phyloP scores from a whole-genome alignment of 768 basidiomycete species.

The Sarcodon aspratus region DNA sequence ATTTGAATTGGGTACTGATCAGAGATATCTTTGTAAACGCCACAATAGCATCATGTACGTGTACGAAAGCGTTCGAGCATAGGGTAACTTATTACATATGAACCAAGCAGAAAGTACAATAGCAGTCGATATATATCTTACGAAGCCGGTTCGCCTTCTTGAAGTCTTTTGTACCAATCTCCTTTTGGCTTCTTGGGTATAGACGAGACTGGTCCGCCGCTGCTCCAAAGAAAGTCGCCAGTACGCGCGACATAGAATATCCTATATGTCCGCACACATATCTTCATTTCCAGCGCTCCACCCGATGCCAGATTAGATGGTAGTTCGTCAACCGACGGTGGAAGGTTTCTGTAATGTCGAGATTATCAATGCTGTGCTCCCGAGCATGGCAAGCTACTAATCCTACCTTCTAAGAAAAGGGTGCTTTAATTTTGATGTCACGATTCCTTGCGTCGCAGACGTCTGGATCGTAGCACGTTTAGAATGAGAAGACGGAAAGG shows the following conservation, averaged over 20 bases:
- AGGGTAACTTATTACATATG: too few species aligned
- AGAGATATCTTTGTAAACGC: too few species aligned
- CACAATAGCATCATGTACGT: too few species aligned
- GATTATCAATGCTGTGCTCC: too few species aligned
- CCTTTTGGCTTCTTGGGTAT: background rate
- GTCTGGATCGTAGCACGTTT: constrained; percentile 25
- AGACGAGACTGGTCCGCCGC: constrained; percentile 3
- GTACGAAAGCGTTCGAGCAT: too few species aligned
- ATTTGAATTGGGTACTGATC: background rate
- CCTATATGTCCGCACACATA: constrained; percentile 76
- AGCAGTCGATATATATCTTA: too few species aligned
- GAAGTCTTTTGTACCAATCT: background rate
- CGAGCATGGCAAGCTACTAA: constrained; percentile 7
- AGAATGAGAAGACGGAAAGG: background rate
- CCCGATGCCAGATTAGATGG: constrained; percentile 11
- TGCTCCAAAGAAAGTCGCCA: constrained; percentile 51
- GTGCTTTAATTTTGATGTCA: constrained; percentile 30
- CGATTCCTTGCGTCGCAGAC: constrained; percentile 44
- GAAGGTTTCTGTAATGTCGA: background rate
- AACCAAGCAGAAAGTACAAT: too few species aligned
- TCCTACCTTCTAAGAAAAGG: constrained; percentile 63
- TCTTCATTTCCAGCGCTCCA: constrained; percentile 68
- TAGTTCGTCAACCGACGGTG: constrained; percentile 19
- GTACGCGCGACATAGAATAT: constrained; percentile 68
- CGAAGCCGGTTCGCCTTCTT: background rate